Evolutionary conservation across 352 stramenopile genomes (phyloP).

Genomic region (Globisporangium abappressorium): DNA sequence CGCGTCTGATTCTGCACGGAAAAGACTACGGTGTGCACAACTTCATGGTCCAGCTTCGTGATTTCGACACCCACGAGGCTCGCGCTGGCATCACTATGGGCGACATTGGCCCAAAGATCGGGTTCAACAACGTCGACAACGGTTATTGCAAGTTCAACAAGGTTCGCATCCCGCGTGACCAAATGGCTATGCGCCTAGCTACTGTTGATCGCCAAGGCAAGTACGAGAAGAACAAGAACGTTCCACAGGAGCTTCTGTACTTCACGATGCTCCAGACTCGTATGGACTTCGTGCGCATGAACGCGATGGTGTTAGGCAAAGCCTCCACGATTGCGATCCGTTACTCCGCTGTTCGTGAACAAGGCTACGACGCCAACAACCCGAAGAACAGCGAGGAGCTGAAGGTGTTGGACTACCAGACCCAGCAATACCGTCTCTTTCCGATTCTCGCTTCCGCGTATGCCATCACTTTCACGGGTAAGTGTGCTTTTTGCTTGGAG

Average conservation of each 20-base stretch:
- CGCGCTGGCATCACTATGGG: slow-evolving; percentile 52
- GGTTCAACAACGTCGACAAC: neutral
- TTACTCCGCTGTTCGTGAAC: slow-evolving; percentile 91
- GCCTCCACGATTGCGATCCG: slow-evolving; percentile 91
- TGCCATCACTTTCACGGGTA: slow-evolving; percentile 26
- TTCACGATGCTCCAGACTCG: neutral
- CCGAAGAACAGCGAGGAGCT: slow-evolving; percentile 55
- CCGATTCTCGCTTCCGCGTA: slow-evolving; percentile 90
- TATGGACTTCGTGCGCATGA: neutral
- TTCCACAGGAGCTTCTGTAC: neutral
- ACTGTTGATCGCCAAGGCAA: neutral
- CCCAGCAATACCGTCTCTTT: slow-evolving; percentile 94
- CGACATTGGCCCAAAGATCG: slow-evolving; percentile 57
- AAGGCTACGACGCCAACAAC: slow-evolving; percentile 72
- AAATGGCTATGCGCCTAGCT: neutral
- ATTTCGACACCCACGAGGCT: slow-evolving; percentile 76
- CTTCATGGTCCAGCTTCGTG: slow-evolving; percentile 94
- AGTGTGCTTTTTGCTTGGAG: neutral
- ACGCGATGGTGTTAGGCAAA: slow-evolving; percentile 29
- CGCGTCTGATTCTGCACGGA: slow-evolving; percentile 81
- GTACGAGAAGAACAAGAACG: neutral
- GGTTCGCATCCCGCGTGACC: neutral
- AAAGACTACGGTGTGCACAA: slow-evolving; percentile 93
- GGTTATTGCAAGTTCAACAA: neutral
- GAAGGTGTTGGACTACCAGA: slow-evolving; percentile 94